Base-by-base conservation (phyloP, 2,329 filamentous ascomycete genomes). In the Aspergillus sp. region DNA sequence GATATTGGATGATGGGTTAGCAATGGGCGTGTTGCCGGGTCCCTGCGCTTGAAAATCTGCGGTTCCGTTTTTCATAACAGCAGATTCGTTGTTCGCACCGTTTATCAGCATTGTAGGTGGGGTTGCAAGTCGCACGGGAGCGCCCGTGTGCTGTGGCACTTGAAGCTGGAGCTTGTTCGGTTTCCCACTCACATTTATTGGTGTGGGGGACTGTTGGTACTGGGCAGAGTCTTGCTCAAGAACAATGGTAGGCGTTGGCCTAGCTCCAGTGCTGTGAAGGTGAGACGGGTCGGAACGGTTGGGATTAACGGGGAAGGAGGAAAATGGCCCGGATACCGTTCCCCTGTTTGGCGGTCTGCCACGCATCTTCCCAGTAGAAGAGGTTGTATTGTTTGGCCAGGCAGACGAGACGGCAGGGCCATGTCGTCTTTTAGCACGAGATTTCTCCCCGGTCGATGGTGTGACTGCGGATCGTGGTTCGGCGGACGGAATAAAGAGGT, bases 371-470 rank as follows among this genome's bases (percentile, higher is more conserved):
- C 88, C 87, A 4, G 82, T 84, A 1, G 84, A 77, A 12, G 86
- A 80, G 40, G 82, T 79, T 15, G 84, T 84, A 58, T 83, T 85
- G 62, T 86, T 86, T 55, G 89, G 86, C 93, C 93, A 97, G 1
- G 93, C 93, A 9, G 92, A 96, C 1, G 92, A 96, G 0, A 96
- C 91, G 6, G 90, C 91, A 0, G 91, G 90, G 0, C 92, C 92
- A 70, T 96, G 90, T 4, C 90, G 84, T 55, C 88, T 81, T 55
- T 69, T 70, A 15, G 68, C 61, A 12, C 71, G 70, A 15, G 74
- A 61, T 81, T 87, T 52, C 9, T 75, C 73, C 4, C 68, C 63
- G 3, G 71, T 68, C 4, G 83, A 85, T 1, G 88, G 86, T 4
- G 88, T 90, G n/a, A 90, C 80, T 3, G 90, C 90, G 1, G 91